Conservation (phyloP, 2,329 filamentous ascomycete species). For the Aphanoascus verrucosus region DNA sequence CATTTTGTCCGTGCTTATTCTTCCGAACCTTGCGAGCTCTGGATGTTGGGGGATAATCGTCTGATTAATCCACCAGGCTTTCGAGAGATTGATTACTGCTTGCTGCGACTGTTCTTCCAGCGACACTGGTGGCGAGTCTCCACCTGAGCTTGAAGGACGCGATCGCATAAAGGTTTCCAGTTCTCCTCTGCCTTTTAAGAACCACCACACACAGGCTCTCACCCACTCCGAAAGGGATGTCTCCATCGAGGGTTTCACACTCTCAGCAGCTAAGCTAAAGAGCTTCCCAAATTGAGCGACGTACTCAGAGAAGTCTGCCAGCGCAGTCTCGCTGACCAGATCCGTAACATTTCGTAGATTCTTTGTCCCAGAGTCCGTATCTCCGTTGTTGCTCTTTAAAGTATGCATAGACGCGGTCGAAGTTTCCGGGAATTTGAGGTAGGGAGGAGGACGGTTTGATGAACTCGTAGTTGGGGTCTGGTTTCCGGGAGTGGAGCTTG, state of each 20-base stretch:
- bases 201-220: constrained; percentile 77
- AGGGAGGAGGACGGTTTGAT: constrained; percentile 11
- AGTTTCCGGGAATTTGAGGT: constrained; percentile 13
- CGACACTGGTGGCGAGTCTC: constrained; percentile 35
- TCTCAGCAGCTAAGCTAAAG: constrained; percentile 68
- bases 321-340: constrained; percentile 52
- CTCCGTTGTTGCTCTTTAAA: background rate
- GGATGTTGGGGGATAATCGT: constrained; percentile 32
- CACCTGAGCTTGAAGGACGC: constrained; percentile 46
- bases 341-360: constrained; percentile 30
- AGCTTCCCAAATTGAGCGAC: constrained; percentile 64
- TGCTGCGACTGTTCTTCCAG: constrained; percentile 49
- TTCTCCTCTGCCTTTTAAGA: constrained; percentile 65
- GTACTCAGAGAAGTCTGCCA: constrained; percentile 58
- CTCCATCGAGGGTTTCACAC: constrained; percentile 53
- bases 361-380: constrained; percentile 13
- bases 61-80: constrained; percentile 67
- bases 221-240: constrained; percentile 58
- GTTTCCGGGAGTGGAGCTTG: background rate
- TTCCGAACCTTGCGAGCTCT: constrained; percentile 32
- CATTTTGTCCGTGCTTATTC: constrained; percentile 31
- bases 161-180: constrained; percentile 63
- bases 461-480: background rate
- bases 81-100: constrained; percentile 74
- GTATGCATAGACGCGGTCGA: constrained; percentile 12